A percentile compares a stretch with the other conserved stretches of the same genome.
These are phyloP conservation scores for Clarireedia hainanense DNA, from an alignment of 2,329 filamentous ascomycete species.

Conservation along the genomic window DNA sequence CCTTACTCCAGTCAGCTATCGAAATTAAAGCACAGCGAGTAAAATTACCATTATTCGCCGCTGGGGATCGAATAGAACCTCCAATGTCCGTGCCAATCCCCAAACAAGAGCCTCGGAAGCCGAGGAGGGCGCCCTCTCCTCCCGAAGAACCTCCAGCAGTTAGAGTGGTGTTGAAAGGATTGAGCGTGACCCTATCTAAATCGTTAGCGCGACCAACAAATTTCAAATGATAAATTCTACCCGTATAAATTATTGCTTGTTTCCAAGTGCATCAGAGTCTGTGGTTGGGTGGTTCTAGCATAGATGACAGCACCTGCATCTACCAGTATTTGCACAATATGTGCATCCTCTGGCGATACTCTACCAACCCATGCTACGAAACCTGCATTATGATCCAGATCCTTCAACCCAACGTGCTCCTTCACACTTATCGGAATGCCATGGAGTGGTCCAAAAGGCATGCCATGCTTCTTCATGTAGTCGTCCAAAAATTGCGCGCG, in stretches of 20 bases:
- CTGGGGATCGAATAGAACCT: conserved; percentile 40
- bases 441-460: conserved; percentile 32
- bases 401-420: conserved; percentile 44
- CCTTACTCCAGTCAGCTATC: conserved; percentile 16
- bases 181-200: conserved; percentile 39
- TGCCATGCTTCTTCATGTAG: conserved; percentile 25
- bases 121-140: conserved; percentile 48
- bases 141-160: conserved; percentile 47
- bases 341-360: conserved; percentile 37
- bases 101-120: conserved; percentile 42
- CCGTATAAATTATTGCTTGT: conserved; percentile 41
- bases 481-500: conserved; percentile 30
- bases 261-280: conserved; percentile 47
- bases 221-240: conserved; percentile 16
- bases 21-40: not conserved
- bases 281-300: conserved; percentile 45
- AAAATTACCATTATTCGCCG: conserved; percentile 37
- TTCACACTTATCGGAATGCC: conserved; percentile 45
- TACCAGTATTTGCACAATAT: conserved; percentile 39
- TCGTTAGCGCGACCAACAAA: not conserved
- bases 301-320: conserved; percentile 44
- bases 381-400: conserved; percentile 39
- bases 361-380: conserved; percentile 42
- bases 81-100: conserved; percentile 49
- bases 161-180: conserved; percentile 44